These are phyloP conservation scores for Phytophthora sp. DNA, from an alignment of 352 stramenopile genomes.

Conservation along the genomic window DNA sequence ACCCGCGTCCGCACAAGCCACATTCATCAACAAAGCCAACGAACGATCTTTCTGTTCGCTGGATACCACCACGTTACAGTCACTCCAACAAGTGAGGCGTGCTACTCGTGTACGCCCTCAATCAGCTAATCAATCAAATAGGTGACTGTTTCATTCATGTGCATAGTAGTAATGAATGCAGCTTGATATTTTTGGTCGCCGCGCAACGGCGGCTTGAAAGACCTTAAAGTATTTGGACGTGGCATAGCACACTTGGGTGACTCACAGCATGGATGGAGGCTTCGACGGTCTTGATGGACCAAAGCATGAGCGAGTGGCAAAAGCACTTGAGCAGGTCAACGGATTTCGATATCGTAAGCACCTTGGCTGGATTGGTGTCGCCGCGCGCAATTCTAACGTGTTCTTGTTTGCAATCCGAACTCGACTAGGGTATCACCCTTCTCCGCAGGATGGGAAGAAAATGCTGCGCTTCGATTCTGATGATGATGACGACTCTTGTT, in stretches of 20 bases:
- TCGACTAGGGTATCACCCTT: conserved; percentile 53
- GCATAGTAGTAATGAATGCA: neutral
- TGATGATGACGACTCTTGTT: conserved; percentile 35
- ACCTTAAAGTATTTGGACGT: too few relatives aligned
- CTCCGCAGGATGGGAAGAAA: conserved; percentile 46
- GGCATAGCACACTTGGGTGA: too few relatives aligned
- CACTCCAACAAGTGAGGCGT: conserved; percentile 54
- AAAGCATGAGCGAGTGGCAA: conserved; percentile 67
- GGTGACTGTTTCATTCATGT: conserved; percentile 15
- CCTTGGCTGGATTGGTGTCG: neutral
- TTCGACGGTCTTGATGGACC: conserved; percentile 26
- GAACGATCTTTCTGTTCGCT: conserved; percentile 32
- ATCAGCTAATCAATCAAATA: conserved; percentile 36
- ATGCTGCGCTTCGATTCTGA: conserved; percentile 54
- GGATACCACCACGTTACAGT: conserved; percentile 42
- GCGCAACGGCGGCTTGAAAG: too few relatives aligned
- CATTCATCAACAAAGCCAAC: neutral
- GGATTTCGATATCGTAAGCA: conserved; percentile 63
- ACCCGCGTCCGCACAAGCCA: conserved; percentile 22
- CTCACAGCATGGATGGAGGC: conserved; percentile 13
- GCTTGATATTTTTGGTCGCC: neutral
- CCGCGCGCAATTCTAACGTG: neutral
- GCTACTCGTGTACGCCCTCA: conserved; percentile 49
- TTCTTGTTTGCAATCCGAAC: neutral
- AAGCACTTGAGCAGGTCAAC: conserved; percentile 77